Conservation (phyloP, 1,284 basidiomycete genomes). For the Ceratobasidium sp. region DNA sequence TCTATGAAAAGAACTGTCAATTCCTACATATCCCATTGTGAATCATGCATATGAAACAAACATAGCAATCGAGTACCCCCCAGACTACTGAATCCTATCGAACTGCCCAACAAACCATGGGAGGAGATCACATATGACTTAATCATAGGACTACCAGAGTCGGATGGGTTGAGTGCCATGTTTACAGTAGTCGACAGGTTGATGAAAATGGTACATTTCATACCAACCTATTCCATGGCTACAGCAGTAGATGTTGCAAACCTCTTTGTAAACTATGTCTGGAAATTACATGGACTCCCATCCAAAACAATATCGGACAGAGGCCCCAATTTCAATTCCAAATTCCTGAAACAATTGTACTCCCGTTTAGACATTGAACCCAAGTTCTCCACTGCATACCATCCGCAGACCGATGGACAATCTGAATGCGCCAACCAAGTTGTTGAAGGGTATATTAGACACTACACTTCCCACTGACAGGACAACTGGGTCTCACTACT, state of each 20-base stretch:
- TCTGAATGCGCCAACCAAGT: conserved; percentile 50
- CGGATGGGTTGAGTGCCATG: not conserved
- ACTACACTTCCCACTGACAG: no score
- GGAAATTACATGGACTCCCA: conserved; percentile 45
- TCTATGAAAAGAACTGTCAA: not conserved
- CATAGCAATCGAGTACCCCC: not conserved
- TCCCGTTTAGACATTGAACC: conserved; percentile 40
- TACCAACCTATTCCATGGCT: not conserved
- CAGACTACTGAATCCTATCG: not conserved
- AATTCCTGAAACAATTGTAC: conserved; percentile 40
- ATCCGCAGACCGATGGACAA: conserved; percentile 48
- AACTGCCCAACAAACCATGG: conserved; percentile 8
- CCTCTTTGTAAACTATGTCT: conserved; percentile 44
- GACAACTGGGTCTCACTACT: no score
- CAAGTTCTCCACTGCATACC: conserved; percentile 47
- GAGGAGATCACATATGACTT: not conserved
- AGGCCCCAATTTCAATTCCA: conserved; percentile 44
- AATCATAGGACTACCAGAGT: not conserved
- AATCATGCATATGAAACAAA: conserved; percentile 22
- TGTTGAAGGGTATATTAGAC: conserved; percentile 47
- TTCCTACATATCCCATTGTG: conserved; percentile 17
- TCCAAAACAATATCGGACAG: conserved; percentile 44
- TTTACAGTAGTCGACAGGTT: not conserved
- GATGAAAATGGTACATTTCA: not conserved
- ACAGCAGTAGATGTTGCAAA: conserved; percentile 27